Conservation (phyloP, 371 early-diverging fungal species). For the Mortierella sp. region DNA sequence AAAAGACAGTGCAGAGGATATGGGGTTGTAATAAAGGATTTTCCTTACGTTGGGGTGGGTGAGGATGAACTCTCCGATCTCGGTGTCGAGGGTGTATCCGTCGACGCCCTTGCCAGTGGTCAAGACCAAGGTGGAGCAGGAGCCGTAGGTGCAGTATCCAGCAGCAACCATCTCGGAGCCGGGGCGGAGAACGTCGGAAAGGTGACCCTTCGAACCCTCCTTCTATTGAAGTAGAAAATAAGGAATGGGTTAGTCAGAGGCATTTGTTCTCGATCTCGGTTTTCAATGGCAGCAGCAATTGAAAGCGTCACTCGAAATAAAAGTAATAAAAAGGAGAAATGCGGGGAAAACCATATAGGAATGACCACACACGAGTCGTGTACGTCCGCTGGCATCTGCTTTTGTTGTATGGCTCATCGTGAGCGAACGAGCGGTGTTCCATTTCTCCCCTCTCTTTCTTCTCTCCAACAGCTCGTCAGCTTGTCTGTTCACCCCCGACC, state of each 20-base stretch:
- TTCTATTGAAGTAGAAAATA: constrained; percentile 29
- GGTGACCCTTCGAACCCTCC: constrained; percentile 56
- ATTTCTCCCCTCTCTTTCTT: not conserved
- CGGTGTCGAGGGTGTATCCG: constrained; percentile 97
- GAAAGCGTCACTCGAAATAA: constrained; percentile 1
- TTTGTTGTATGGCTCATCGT: constrained; percentile 5
- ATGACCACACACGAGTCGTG: not conserved
- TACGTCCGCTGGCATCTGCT: not conserved
- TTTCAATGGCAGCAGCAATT: not conserved
- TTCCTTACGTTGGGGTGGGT: constrained; percentile 88
- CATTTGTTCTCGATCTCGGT: not conserved
- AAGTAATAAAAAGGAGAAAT: not conserved
- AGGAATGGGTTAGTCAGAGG: constrained; percentile 1
- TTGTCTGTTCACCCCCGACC: not conserved
- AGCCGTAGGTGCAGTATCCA: constrained; percentile 98
- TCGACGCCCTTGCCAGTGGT: constrained; percentile 92
- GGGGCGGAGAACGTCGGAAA: constrained; percentile 84
- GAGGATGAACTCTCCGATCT: constrained; percentile 97
- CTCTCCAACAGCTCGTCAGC: not conserved
- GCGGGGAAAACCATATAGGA: constrained; percentile 11
- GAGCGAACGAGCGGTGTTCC: constrained; percentile 13
- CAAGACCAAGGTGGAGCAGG: constrained; percentile 85
- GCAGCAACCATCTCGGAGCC: constrained; percentile 95
- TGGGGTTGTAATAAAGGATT: not conserved
- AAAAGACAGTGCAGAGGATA: not conserved